Evolutionary conservation across 129 eudicot genomes (phyloP).

Genomic region (Artemisia argyi): DNA sequence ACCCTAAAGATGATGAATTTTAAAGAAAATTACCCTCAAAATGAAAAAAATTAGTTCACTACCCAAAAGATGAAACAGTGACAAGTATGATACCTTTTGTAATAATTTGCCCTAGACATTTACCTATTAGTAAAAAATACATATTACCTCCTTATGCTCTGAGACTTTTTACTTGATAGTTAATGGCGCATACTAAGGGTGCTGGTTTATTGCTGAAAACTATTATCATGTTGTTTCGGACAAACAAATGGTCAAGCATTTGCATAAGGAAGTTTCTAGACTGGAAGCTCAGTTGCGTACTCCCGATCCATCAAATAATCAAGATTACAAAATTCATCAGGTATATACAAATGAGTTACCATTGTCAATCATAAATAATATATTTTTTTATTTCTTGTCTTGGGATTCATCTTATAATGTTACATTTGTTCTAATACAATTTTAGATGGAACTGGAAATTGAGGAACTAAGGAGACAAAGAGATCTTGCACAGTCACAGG

Average conservation of each 20-base stretch:
- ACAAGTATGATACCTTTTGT: too few relatives aligned
- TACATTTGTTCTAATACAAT: neutral
- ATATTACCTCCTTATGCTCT: neutral
- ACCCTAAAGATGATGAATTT: too few relatives aligned
- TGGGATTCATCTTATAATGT: too few relatives aligned
- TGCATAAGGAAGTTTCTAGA: conserved; percentile 96
- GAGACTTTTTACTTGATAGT: neutral
- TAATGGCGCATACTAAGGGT: neutral
- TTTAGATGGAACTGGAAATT: conserved; percentile 88
- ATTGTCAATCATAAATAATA: too few relatives aligned
- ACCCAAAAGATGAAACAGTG: too few relatives aligned
- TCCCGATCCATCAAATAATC: conserved; percentile 74
- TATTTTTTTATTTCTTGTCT: too few relatives aligned
- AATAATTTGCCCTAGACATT: too few relatives aligned
- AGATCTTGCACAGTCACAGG: conserved; percentile 80
- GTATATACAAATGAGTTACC: conserved; percentile 22
- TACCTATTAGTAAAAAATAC: neutral
- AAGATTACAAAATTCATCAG: conserved; percentile 77
- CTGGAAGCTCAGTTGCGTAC: conserved; percentile 89
- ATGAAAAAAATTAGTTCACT: too few relatives aligned
- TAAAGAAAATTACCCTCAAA: too few relatives aligned
- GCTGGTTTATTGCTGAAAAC: conserved; percentile 17
- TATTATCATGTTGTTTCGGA: conserved; percentile 77
- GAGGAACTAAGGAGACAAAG: conserved; percentile 91
- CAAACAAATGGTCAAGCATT: conserved; percentile 87